Evolutionary conservation across 2,329 filamentous ascomycete genomes (phyloP).

Genomic region (Teratosphaeria destructans): DNA sequence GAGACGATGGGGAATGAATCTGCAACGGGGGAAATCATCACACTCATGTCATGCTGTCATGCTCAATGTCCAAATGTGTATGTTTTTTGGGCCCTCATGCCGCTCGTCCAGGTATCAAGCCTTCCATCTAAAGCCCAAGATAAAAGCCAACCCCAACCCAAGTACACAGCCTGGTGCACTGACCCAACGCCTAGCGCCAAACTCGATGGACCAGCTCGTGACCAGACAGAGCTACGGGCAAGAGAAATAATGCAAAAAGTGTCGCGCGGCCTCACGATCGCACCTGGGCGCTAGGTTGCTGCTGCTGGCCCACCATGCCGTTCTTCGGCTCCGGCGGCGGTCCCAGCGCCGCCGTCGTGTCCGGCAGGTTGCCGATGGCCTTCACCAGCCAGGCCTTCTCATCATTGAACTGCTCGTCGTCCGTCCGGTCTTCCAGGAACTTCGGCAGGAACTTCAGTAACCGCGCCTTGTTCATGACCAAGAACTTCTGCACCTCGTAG

Average conservation of each 20-base stretch:
- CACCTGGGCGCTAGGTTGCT: slow-evolving; percentile 7
- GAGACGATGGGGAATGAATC: not conserved
- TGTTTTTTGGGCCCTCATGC: not conserved
- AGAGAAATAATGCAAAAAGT: not conserved
- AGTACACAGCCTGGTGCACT: not conserved
- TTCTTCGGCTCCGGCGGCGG: slow-evolving; percentile 5
- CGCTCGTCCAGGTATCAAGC: not conserved
- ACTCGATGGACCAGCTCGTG: not conserved
- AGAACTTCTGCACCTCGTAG: slow-evolving; percentile 85
- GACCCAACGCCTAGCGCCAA: not conserved
- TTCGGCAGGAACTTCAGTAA: slow-evolving; percentile 79
- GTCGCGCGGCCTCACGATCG: slow-evolving; percentile 1
- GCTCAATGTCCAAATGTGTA: not conserved
- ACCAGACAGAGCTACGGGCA: not conserved
- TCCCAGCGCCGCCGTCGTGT: slow-evolving; percentile 17
- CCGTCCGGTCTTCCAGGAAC: slow-evolving; percentile 88
- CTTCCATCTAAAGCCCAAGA: not conserved
- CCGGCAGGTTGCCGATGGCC: slow-evolving; percentile 52
- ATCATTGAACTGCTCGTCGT: slow-evolving; percentile 97
- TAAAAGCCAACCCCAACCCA: not conserved
- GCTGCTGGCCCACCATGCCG: slow-evolving; percentile 2
- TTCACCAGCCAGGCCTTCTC: slow-evolving; percentile 96
- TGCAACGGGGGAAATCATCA: not conserved
- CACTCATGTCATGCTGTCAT: not conserved
- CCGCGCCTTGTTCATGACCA: slow-evolving; percentile 92